phyloP scores from a whole-genome alignment of 345 rosid species.

The Mercurialis annua region DNA sequence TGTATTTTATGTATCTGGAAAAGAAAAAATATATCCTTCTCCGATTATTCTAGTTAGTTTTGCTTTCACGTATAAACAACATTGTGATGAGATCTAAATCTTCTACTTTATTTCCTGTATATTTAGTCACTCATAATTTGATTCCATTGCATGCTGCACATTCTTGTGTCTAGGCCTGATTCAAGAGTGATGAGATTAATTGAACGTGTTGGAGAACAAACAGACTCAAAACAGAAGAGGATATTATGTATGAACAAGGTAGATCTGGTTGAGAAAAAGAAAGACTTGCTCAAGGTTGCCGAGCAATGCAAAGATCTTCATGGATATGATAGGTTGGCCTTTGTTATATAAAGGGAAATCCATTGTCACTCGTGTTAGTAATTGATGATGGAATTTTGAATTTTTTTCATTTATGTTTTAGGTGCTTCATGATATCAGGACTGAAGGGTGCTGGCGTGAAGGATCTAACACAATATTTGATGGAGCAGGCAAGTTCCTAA shows the following conservation, averaged over 20 bases:
- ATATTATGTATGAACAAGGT: conserved; percentile 89
- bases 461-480: conserved; percentile 60
- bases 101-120: neutral
- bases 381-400: conserved; percentile 5
- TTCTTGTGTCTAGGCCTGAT: conserved; percentile 59
- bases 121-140: neutral
- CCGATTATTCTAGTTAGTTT: neutral
- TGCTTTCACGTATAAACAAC: neutral
- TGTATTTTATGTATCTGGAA: neutral
- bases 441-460: conserved; percentile 82
- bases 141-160: neutral
- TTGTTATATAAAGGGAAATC: neutral
- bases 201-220: conserved; percentile 60
- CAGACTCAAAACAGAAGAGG: conserved; percentile 63
- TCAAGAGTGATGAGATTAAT: conserved; percentile 71
- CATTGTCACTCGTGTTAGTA: conserved; percentile 1
- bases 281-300: conserved; percentile 66
- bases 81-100: neutral
- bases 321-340: conserved; percentile 69
- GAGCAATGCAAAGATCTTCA: conserved; percentile 78
- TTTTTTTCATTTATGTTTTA: conserved; percentile 29
- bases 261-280: conserved; percentile 76
- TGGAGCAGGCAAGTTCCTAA: conserved; percentile 51
- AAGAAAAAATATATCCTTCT: neutral
- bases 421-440: conserved; percentile 84